Evolutionary conservation across 257 asterid species (phyloP).

Genomic region (Solanum arcanum): DNA sequence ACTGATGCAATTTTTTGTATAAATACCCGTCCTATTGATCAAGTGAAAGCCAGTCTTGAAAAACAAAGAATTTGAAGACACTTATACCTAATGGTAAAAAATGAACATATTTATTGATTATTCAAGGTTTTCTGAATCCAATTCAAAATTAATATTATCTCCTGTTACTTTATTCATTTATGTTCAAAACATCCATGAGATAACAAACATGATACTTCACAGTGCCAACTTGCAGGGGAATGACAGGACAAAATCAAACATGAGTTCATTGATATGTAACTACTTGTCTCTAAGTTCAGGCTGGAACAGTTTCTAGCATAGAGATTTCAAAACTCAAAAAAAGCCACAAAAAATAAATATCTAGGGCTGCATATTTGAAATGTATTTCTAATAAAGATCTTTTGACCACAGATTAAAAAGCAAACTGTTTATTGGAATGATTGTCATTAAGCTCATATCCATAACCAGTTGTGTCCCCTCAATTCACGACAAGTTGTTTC

Average conservation of each 20-base stretch:
- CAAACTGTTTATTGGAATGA: not conserved
- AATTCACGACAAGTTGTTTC: slow-evolving; percentile 3
- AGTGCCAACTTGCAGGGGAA: not conserved
- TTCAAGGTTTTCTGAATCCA: not conserved
- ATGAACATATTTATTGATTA: not conserved
- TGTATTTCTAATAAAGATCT: not conserved
- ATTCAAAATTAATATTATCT: not conserved
- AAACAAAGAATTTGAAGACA: not conserved
- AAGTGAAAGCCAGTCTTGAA: not conserved
- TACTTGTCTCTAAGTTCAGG: not conserved
- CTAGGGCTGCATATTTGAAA: not conserved
- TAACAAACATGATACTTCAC: not conserved
- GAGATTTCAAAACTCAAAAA: not conserved
- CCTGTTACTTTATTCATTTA: not conserved
- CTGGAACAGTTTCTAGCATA: not conserved
- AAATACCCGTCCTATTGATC: not conserved
- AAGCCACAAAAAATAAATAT: not conserved
- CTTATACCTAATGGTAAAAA: not conserved
- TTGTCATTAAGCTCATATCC: not conserved
- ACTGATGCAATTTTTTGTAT: not conserved
- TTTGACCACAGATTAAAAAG: not conserved
- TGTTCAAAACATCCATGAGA: not conserved
- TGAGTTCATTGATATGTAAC: not conserved
- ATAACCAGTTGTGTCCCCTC: not conserved
- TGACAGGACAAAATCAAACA: not conserved